Evolutionary conservation across 106 monocot species (phyloP), one percentile per base, ranked within the genome.

Genomic region (Ottelia alismoides): DNA sequence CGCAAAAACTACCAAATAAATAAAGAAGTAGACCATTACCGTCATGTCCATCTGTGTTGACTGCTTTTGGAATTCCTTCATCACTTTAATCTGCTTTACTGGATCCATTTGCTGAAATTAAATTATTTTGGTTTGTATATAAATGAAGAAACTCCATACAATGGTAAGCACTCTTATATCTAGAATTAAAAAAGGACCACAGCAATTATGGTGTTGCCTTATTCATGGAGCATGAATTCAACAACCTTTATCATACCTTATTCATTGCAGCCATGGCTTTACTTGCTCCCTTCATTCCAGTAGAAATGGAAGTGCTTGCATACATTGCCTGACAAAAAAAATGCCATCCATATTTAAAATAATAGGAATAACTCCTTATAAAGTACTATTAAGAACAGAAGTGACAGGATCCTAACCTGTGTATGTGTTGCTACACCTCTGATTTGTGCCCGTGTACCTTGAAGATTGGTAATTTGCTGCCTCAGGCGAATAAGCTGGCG

Each of bases 251-350:
- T 16, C 19, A 52, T 72, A 98, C 98, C 77, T 90, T 89, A 56
- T 98, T 98, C 98, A 98, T 90, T 31, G 98, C 82, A 50, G 81
- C 73, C 98, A 98, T 98, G 53, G 90, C 90, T 74, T 90, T 98
- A 65, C 82, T 98, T 59, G 98, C 98, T 48, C 98, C 90, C 63
- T 90, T 98, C 98, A 98, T 98, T 57, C 98, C 98, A 55, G 69
- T 72, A 72, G 90, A 98, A 65, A 98, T 90, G 45, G 98, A 98
- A 71, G 98, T 98, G 46, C 70, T 74, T 19, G 98, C 98, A 73
- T 98, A 70, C 90, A 90, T 89, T 48, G 98, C 98, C 98, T 98
- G 49, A 70, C 40, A 6, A 43, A 43, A 6, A 43, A 7, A 43
- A 43, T 43, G 40, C 40, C 16, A 43, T 6, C 16, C n/a, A n/a